Evolutionary conservation across 257 asterid species (phyloP).

Genomic region (Cordia subcordata): DNA sequence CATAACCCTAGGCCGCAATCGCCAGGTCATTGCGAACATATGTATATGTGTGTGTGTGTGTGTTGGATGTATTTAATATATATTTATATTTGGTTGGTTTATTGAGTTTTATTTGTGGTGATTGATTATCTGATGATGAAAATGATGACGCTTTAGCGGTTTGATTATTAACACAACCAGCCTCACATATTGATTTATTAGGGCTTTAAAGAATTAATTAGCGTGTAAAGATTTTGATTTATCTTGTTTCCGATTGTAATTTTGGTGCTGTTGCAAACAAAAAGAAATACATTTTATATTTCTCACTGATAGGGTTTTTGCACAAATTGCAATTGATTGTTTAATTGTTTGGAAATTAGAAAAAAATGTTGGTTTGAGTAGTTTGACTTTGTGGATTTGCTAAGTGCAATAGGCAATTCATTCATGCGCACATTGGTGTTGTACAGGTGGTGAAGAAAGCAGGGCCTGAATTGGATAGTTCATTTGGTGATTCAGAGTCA

Average conservation of each 20-base stretch:
- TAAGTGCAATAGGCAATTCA: neutral
- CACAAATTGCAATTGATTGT: no score
- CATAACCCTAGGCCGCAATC: constrained; percentile 75
- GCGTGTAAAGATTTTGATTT: no score
- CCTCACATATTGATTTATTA: no score
- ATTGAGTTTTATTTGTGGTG: neutral
- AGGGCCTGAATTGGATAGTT: constrained; percentile 32
- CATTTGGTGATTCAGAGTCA: constrained; percentile 27
- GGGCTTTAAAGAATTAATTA: neutral
- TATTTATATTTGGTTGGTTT: no score
- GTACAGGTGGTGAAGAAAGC: constrained; percentile 71
- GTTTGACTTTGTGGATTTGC: neutral
- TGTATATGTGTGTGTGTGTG: neutral
- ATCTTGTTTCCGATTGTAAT: no score
- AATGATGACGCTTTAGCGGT: neutral
- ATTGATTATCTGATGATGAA: neutral
- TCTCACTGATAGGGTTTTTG: no score
- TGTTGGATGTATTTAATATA: no score
- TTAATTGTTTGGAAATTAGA: neutral
- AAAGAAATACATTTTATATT: no score
- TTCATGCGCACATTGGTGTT: neutral
- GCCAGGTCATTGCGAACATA: constrained; percentile 49
- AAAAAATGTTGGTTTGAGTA: neutral
- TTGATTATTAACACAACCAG: no score
- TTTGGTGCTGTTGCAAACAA: no score